A percentile compares a stretch with the other conserved stretches of the same genome.
phyloP scores from a whole-genome alignment of 768 basidiomycete species.

The Boletus reticulatus region DNA sequence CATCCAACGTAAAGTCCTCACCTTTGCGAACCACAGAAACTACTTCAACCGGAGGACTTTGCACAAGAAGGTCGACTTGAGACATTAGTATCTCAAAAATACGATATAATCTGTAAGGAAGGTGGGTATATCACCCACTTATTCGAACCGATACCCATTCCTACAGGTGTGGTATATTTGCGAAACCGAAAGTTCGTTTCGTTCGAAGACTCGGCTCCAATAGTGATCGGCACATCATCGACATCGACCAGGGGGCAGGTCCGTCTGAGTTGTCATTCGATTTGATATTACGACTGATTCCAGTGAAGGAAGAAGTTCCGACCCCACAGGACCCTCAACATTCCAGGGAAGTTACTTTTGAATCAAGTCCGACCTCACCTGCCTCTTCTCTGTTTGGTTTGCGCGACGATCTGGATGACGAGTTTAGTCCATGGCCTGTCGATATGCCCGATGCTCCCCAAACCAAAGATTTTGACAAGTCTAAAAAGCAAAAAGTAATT shows the following conservation, averaged over 20 bases:
- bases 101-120: background rate
- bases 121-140: background rate
- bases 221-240: no score
- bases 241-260: background rate
- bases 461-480: no score
- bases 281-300: background rate
- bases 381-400: no score
- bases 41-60: background rate
- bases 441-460: no score
- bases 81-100: background rate
- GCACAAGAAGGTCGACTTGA: conserved; percentile 1
- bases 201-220: no score
- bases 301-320: background rate
- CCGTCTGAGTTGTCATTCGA: background rate
- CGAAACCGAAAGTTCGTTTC: conserved; percentile 7
- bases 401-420: no score
- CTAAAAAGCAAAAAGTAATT: no score
- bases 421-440: no score
- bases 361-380: no score
- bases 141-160: background rate
- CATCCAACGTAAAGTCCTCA: background rate
- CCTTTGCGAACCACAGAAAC: background rate
- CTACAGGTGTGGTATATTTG: conserved; percentile 2
- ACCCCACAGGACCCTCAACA: no score
- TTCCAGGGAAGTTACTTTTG: no score